These are phyloP conservation scores for Zea mays DNA, from an alignment of 176 grass and related monocot genomes.

Conservation along the genomic window Zm-B73-REFERENCE-NAM-5.0 NC_050103.1:17939001-17939500, in stretches of 20 bases:
- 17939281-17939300: constrained; percentile 60
- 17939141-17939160: constrained; percentile 72
- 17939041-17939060: constrained; percentile 67
- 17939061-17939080: constrained; percentile 64
- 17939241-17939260: constrained; percentile 64
- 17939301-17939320: constrained; percentile 63
- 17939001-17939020: constrained; percentile 66
- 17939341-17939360: constrained; percentile 51
- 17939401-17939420: constrained; percentile 62
- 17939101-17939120: constrained; percentile 61
- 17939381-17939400: constrained; percentile 51
- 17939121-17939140: constrained; percentile 57
- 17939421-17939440: constrained; percentile 33
- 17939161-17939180: constrained; percentile 56
- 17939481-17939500: constrained; percentile 50
- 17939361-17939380: constrained; percentile 51
- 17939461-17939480: constrained; percentile 46
- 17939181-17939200: constrained; percentile 70
- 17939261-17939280: constrained; percentile 60
- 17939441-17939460: constrained; percentile 52
- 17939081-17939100: constrained; percentile 56
- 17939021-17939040: constrained; percentile 58
- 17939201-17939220: constrained; percentile 63
- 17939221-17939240: constrained; percentile 56
- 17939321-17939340: constrained; percentile 68